Base-by-base conservation (phyloP, 2,329 filamentous ascomycete species). In the Meredithiella fracta region DNA sequence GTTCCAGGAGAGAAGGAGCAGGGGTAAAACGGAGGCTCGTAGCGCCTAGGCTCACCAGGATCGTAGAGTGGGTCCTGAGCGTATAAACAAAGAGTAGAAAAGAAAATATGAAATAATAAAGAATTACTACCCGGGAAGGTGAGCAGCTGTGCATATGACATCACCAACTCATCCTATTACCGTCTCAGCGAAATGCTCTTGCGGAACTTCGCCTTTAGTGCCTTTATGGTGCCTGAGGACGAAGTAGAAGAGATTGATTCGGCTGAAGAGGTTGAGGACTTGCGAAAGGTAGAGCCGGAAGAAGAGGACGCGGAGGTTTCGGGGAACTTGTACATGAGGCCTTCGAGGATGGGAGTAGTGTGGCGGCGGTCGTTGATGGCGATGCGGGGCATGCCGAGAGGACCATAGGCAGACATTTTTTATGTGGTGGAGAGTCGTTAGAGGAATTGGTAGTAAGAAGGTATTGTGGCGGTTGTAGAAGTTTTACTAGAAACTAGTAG, bases 381-480 rank as follows among this genome's bases (percentile, higher is more conserved):
- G 50, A 60, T 22, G 26, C 51, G 57, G n/a, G 57, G 57, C 50
- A 58, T 47, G 17, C 57, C 53, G 31, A 58, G 50, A 20, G 57
- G 40, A 47, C 57, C 57, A 42, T 53, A 58, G 50, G 57, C 50
- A 20, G 57, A 49, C 57, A 58, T 58, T 50, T 53, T 56, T 2
- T 66, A 75, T 57, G 65, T 71, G 4, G 60, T 63, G 15, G 71
- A 76, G 51, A 78, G 78, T 55, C 76, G 2, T 62, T 78, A 60
- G 67, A 67, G 59, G 70, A 68, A 60, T 77, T 25, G 72, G 70
- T 67, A 78, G 51, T 73, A 72, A 5, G 63, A 69, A 2, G 70
- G 73, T n/a, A 65, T 70, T 31, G 75, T 75, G 0, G 74, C 75
- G 23, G 75, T 75, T 20, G 78, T 73, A 1, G 78, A 78, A 75